Evolutionary conservation across 2,329 filamentous ascomycete species (phyloP), one percentile per base, ranked within the genome.

Genomic region (Ophiocordyceps camponoti-saundersi): DNA sequence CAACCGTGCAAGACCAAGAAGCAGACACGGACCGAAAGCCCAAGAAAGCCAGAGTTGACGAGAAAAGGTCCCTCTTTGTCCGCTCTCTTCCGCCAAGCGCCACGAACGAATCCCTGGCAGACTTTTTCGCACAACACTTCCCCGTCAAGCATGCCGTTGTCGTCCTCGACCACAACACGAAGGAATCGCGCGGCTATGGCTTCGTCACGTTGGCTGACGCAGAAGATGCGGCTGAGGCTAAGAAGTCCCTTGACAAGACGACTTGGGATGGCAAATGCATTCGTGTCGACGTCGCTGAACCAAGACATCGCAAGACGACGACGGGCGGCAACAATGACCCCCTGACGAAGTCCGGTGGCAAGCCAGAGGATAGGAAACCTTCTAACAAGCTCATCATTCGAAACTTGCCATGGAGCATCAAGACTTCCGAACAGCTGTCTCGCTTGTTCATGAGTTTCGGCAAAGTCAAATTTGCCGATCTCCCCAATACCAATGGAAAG

Each of bases 191-290:
- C 59, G 90, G 92, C 18, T 98, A 88, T 63, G 92, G 92, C 46
- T 98, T 98, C 64, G 90, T 98, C 48, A 96, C 92, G 2, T 92
- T 98, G 57, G 86, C 89, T 55, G 92, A 98, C 60, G 77, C 84
- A 29, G 89, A 95, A 53, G 92, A 98, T 68, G 89, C 90, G 13
- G 70, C 80, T 53, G 76, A 81, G 52, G 93, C 92, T 18, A 76
- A 85, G 59, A 76, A 82, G 48, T 83, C 93, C 61, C 77, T 95
- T 58, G 79, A 95, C 62, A 85, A 85, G 51, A 73, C 82, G 43
- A 67, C 78, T 23, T 77, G 95, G 55, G 77, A 88, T 45, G 90
- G 89, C 20, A 80, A 82, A 55, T 85, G 83, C 52, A 80, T 98
- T 56, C 80, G 80, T 49, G 77, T 96, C 47, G 92, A 98, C 55